Evolutionary conservation across 2,329 filamentous ascomycete species (phyloP), one percentile per base, ranked within the genome.

Genomic region (Aschersonia sp.): DNA sequence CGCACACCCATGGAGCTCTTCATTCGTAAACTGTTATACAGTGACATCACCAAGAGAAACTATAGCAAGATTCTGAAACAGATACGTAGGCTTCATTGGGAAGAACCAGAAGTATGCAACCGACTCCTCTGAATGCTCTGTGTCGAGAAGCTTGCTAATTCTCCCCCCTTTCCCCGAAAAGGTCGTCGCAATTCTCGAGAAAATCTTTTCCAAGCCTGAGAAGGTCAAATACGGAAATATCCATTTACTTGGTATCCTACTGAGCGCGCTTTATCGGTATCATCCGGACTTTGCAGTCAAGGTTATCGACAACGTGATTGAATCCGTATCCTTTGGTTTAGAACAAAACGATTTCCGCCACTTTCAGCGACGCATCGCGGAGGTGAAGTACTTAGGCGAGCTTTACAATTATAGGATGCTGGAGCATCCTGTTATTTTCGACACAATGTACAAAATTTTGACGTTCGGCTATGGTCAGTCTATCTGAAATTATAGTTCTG

Each of bases 221-320:
- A 97, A 95, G 68, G 87, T 98, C 66, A 95, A 95, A 64, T 98
- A 94, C 65, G 89, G 89, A 58, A 97, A 94, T 59, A 87, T 98
- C 53, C 87, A 97, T 62, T 77, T 97, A 45, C 76, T 98, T 45
- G 88, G 89, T 2, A 90, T 95, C 49, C 78, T 97, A 30, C 77
- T 94, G 40, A 86, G 87, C 51, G 87, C 88, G 1, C 73, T 98
- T 41, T 89, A 94, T 60, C 82, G 89, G 11, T 94, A 97, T 56
- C 92, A 98, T 55, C 85, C 89, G 49, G 81, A 83, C 9, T 98
- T 98, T 58, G 85, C 89, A 14, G 84, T 95, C 48, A 79, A 78
- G n/a, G 81, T 95, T 44, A 87, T 98, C 52, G 92, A 98, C 61
- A 88, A 90, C 53, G 69, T 97, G 5, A 72, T 97, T 12, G 94